Base-by-base conservation (phyloP, 2,329 filamentous ascomycete species). In the Phyllosticta paracitricarpa region DNA sequence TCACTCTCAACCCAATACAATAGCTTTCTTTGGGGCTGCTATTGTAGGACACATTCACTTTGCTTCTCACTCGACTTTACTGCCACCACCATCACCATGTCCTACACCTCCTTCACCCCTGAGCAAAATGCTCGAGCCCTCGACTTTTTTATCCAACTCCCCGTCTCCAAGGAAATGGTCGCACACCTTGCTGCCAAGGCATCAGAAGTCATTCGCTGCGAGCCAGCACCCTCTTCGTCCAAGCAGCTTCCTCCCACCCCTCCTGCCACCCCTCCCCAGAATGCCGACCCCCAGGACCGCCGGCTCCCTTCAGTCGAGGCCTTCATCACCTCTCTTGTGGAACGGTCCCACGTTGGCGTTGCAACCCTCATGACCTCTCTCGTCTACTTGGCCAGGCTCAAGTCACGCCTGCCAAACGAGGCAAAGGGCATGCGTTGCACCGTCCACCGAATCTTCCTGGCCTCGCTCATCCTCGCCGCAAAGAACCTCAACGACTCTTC, bases 401-500 rank as follows among this genome's bases (percentile, higher is more conserved):
- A 88, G 77, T 83, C 87, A 58, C 87, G 89, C 68, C 85, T 99
- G 28, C 93, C 95, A 67, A 89, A 93, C 63, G 91, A 96, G 72
- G 93, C 94, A 68, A 96, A 96, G 78, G 94, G 94, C 66, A 90
- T 97, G 78, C 87, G 89, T 69, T 97, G 94, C 81, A 97, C 94
- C 25, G 91, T 93, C 55, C 94, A 99, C 80, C 89, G 94, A 69
- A 97, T 99, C 81, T 97, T 99, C 79, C 84, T 99, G 56, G 93
- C 90, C 52, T 81, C 89, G 17, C 85, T 93, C 66, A 94, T 94
- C 71, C 79, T 87, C 57, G 86, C 94, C 1, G 93, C 94, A 68
- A 99, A 99, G 86, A 97, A 97, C 76, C 84, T 97, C 68, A 97
- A 99, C 75, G 94, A 97, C 81, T 96, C 91, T 64, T 97, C 91